Conservation (phyloP, 306 rosid genomes). For the Spatholobus suberectus region DNA sequence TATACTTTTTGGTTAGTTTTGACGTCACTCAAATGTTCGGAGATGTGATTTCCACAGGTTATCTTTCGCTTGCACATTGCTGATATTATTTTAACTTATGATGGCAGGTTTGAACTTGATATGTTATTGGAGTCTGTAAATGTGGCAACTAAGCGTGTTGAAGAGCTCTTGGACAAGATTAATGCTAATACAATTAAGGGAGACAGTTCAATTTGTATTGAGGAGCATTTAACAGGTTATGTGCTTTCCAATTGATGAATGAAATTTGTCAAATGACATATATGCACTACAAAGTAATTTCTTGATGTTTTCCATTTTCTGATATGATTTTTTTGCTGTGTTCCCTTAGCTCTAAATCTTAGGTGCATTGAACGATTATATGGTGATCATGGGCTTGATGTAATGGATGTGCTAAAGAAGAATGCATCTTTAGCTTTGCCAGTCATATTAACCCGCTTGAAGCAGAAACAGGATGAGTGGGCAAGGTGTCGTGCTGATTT, state of each 20-base stretch:
- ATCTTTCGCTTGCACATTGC: conserved; percentile 30
- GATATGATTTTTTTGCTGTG: conserved; percentile 22
- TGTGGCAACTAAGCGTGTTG: conserved; percentile 80
- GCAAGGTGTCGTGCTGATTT: conserved; percentile 88
- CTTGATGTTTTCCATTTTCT: conserved; percentile 42
- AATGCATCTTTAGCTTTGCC: conserved; percentile 86
- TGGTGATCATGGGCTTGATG: conserved; percentile 99
- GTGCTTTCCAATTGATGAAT: conserved; percentile 39
- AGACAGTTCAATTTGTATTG: conserved; percentile 76
- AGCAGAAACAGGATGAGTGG: conserved; percentile 99
- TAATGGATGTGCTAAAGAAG: conserved; percentile 91
- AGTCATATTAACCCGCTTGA: conserved; percentile 85
- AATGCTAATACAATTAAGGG: conserved; percentile 69
- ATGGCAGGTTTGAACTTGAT: conserved; percentile 85
- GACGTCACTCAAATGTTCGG: conserved; percentile 14
- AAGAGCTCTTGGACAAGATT: conserved; percentile 85
- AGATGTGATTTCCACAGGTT: conserved; percentile 14
- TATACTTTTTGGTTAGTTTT: conserved; percentile 36
- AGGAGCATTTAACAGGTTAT: conserved; percentile 94
- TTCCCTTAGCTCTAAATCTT: conserved; percentile 73
- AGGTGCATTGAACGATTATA: conserved; percentile 94
- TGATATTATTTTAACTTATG: conserved; percentile 46
- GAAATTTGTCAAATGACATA: conserved; percentile 29
- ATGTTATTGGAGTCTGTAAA: conserved; percentile 98
- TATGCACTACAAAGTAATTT: conserved; percentile 24